phyloP scores from a whole-genome alignment of 768 basidiomycete genomes.

The Dictyophora rubrovolvata region DNA sequence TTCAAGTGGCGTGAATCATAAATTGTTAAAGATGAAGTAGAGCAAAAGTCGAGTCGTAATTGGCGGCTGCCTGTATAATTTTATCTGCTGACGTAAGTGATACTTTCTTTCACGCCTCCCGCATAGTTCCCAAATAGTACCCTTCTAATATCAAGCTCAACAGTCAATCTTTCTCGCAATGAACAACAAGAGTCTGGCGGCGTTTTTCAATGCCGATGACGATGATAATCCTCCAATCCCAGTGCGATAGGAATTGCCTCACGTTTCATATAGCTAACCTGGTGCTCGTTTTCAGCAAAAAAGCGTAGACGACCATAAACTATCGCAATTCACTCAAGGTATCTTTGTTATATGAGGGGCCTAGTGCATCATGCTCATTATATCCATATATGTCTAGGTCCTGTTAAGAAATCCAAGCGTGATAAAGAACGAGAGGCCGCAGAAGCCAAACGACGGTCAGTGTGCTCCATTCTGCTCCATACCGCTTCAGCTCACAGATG shows the following conservation, averaged over 20 bases:
- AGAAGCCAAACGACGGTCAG: conserved; percentile 65
- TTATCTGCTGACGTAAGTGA: no score
- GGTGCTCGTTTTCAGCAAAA: conserved; percentile 57
- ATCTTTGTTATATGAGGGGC: neutral
- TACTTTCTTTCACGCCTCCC: no score
- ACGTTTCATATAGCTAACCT: conserved; percentile 45
- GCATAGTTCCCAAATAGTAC: no score
- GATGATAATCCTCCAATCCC: conserved; percentile 71
- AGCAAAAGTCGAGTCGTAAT: no score
- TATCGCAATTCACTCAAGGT: conserved; percentile 73
- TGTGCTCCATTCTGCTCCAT: conserved; percentile 18
- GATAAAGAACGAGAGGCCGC: conserved; percentile 92
- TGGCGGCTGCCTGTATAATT: no score
- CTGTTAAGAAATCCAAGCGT: conserved; percentile 75
- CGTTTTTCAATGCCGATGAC: conserved; percentile 79
- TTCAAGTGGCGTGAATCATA: no score
- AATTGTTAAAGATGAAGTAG: neutral
- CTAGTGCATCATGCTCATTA: neutral
- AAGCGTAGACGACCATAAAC: conserved; percentile 75
- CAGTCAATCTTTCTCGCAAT: neutral
- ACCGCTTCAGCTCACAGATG: neutral
- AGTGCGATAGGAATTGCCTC: conserved; percentile 79
- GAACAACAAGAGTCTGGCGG: conserved; percentile 48
- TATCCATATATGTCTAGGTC: conserved; percentile 24
- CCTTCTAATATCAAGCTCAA: no score